Conservation (phyloP, 2,329 filamentous ascomycete species). For the Diaporthe vexans region DNA sequence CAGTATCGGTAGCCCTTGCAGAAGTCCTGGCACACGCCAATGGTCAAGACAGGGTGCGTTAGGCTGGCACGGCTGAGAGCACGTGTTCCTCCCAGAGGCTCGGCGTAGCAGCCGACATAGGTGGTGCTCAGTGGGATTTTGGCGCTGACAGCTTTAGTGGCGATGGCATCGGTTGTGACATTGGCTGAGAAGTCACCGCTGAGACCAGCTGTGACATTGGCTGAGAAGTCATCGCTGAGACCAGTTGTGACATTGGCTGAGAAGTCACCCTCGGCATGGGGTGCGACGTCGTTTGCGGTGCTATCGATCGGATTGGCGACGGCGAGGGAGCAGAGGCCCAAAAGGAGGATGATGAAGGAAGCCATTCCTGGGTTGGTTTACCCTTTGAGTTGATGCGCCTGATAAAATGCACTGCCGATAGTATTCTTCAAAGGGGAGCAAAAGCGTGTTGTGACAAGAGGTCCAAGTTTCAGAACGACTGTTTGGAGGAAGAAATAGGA, state of each 20-base stretch:
- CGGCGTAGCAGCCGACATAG: constrained; percentile 31
- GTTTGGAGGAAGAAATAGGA: not conserved
- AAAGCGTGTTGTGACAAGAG: not conserved
- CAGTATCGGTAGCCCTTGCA: constrained; percentile 54
- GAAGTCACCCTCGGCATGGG: constrained; percentile 22
- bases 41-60: constrained; percentile 50
- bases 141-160: not conserved
- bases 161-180: constrained; percentile 36
- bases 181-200: constrained; percentile 44
- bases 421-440: not conserved
- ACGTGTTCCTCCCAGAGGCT: not conserved
- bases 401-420: not conserved
- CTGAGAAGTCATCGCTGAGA: constrained; percentile 44
- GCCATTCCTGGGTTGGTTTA: not conserved
- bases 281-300: constrained; percentile 45
- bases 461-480: not conserved
- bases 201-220: too few relatives aligned
- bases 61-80: not conserved
- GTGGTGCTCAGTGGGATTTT: not conserved
- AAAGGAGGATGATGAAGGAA: constrained; percentile 34
- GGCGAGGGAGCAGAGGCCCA: constrained; percentile 33
- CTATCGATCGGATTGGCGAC: constrained; percentile 41
- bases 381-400: not conserved
- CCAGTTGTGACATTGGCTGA: too few relatives aligned
- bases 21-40: constrained; percentile 53